phyloP scores from a whole-genome alignment of 1,284 basidiomycete genomes.

The Microbotryum intermedium region DNA sequence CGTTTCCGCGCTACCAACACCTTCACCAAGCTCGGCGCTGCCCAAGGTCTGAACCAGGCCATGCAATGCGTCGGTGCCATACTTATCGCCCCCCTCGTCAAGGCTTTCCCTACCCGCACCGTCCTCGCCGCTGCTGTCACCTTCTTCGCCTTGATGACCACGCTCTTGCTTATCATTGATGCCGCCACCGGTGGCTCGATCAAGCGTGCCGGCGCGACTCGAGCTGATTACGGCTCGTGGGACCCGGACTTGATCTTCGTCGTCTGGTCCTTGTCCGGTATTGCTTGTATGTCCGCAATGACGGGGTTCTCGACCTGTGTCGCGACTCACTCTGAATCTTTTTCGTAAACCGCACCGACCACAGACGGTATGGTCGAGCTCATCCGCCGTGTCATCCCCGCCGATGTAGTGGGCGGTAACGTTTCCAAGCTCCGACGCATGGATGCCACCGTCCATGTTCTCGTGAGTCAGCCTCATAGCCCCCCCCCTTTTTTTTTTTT shows the following conservation, averaged over 20 bases:
- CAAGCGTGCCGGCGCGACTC: conserved; percentile 5
- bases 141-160: conserved; percentile 37
- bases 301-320: too few species aligned
- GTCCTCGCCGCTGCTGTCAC: conserved; percentile 38
- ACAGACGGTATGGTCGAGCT: conserved; percentile 40
- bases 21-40: conserved; percentile 35
- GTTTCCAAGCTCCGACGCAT: conserved; percentile 37
- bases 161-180: conserved; percentile 38
- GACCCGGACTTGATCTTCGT: conserved; percentile 38
- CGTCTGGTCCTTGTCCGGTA: conserved; percentile 18
- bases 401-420: conserved; percentile 35
- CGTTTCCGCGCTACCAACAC: conserved; percentile 20
- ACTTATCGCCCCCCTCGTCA: conserved; percentile 38
- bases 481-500: too few species aligned
- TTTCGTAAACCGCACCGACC: conserved; percentile 21
- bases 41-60: conserved; percentile 37
- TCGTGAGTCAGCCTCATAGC: not conserved
- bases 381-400: conserved; percentile 39
- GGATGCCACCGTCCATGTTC: conserved; percentile 40
- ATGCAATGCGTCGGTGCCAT: conserved; percentile 37
- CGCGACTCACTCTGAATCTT: not conserved
- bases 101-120: conserved; percentile 38
- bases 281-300: not conserved
- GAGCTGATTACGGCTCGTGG: conserved; percentile 36
- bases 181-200: conserved; percentile 37